Evolutionary conservation across 306 rosid species (phyloP).

Genomic region (Fagus sylvatica): DNA sequence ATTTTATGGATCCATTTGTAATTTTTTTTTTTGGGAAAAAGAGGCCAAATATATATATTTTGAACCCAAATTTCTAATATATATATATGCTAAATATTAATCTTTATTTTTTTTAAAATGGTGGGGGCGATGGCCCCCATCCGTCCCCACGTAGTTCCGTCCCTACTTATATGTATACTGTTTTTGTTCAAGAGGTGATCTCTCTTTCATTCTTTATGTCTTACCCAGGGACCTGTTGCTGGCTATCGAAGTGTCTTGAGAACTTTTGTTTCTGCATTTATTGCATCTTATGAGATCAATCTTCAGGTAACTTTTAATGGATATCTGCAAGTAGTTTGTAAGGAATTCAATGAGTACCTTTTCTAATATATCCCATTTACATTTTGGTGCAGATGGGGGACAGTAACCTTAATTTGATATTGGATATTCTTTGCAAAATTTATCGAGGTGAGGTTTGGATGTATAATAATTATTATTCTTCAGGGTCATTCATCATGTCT

Average conservation of each 20-base stretch:
- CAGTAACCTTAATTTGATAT: conserved; percentile 50
- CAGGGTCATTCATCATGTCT: conserved; percentile 19
- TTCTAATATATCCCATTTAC: conserved; percentile 43
- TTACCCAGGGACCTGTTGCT: conserved; percentile 66
- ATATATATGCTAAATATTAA: too few species aligned
- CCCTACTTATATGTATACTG: conserved; percentile 6
- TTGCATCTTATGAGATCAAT: conserved; percentile 91
- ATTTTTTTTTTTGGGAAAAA: too few species aligned
- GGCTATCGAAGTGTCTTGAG: conserved; percentile 89
- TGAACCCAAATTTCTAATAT: too few species aligned
- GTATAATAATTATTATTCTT: conserved; percentile 39
- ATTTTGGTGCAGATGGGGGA: conserved; percentile 64
- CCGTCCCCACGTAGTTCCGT: too few species aligned
- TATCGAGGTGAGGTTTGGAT: conserved; percentile 96
- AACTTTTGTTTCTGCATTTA: conserved; percentile 81
- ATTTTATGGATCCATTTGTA: too few species aligned
- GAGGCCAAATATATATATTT: too few species aligned
- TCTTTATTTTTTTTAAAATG: too few species aligned
- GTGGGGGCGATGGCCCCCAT: too few species aligned
- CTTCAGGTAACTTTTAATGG: conserved; percentile 58
- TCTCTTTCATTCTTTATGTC: conserved; percentile 15
- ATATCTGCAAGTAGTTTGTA: conserved; percentile 23
- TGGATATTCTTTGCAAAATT: conserved; percentile 86
- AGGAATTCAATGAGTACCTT: conserved; percentile 11
- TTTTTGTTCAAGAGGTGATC: conserved; percentile 9